A percentile compares a stretch with the other conserved stretches of the same genome.
phyloP scores from a whole-genome alignment of 441 rosid genomes.

The Aquilaria agallochum region DNA sequence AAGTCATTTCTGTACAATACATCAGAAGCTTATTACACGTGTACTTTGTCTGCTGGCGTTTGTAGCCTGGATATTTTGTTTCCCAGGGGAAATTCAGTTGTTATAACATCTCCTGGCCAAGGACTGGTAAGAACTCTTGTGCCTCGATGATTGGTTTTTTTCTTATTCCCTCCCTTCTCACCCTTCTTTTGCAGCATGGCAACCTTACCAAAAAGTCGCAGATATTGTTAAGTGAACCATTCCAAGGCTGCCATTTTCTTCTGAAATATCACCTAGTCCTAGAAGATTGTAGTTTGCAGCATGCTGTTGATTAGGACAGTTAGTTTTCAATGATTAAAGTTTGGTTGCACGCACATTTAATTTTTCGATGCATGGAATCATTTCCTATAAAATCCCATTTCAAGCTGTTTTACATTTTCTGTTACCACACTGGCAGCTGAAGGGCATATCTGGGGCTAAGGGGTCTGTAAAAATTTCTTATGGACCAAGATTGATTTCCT shows the following conservation, averaged over 20 bases:
- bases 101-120: constrained; percentile 68
- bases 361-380: too few species aligned
- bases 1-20: constrained; percentile 70
- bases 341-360: too few species aligned
- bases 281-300: too few species aligned
- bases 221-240: too few species aligned
- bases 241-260: too few species aligned
- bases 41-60: constrained; percentile 49
- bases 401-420: too few species aligned
- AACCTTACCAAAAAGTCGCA: too few species aligned
- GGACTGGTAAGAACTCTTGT: constrained; percentile 38
- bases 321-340: too few species aligned
- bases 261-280: too few species aligned
- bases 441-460: constrained; percentile 50
- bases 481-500: constrained; percentile 92
- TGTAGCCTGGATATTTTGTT: constrained; percentile 61
- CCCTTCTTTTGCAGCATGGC: too few species aligned
- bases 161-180: neutral
- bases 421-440: constrained; percentile 20
- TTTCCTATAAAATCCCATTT: too few species aligned
- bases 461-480: constrained; percentile 76
- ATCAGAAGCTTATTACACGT: constrained; percentile 67
- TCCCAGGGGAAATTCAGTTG: constrained; percentile 54
- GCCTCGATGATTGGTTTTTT: constrained; percentile 7
- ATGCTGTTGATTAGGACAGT: too few species aligned